A percentile compares a stretch with the other conserved stretches of the same genome.
Evolutionary conservation across 495 filamentous ascomycete species (phyloP).

Genomic region (Arthonia radiata): DNA sequence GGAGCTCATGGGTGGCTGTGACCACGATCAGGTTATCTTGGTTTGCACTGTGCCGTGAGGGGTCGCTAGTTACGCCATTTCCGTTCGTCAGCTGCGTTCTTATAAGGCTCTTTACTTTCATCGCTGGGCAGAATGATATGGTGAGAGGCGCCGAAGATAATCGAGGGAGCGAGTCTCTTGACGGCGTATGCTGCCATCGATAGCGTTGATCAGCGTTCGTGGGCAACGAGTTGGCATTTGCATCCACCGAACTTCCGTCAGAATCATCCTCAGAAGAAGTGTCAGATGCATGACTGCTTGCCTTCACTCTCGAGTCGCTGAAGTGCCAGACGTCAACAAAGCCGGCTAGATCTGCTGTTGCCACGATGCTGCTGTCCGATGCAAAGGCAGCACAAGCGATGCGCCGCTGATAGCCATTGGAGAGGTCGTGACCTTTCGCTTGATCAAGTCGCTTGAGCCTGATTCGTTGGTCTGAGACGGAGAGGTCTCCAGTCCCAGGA

Average conservation of each 20-base stretch:
- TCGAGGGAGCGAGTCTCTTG: conserved; percentile 49
- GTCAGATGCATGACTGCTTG: conserved; percentile 15
- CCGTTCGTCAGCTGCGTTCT: conserved; percentile 15
- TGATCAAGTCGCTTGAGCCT: conserved; percentile 34
- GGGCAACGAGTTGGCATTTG: conserved; percentile 9
- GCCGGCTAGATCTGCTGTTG: conserved; percentile 56
- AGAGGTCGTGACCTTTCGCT: conserved; percentile 8
- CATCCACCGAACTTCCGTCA: conserved; percentile 6
- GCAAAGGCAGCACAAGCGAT: conserved; percentile 60
- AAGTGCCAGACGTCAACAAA: conserved; percentile 70
- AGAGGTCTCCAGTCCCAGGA: not conserved
- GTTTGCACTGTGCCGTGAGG: conserved; percentile 18
- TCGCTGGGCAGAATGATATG: conserved; percentile 48
- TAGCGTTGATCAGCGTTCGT: conserved; percentile 14
- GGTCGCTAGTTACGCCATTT: conserved; percentile 15
- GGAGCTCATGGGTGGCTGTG: conserved; percentile 48
- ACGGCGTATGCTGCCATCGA: conserved; percentile 15
- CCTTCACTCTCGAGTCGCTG: conserved; percentile 31
- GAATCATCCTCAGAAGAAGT: conserved; percentile 8
- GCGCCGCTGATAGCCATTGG: conserved; percentile 37
- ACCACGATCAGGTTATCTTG: conserved; percentile 47
- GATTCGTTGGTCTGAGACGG: conserved; percentile 12
- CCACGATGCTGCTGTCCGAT: conserved; percentile 51
- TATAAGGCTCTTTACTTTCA: conserved; percentile 2
- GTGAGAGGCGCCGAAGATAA: conserved; percentile 42